phyloP scores from a whole-genome alignment of 2,329 filamentous ascomycete species.

The Neonectria neomacrospora region DNA sequence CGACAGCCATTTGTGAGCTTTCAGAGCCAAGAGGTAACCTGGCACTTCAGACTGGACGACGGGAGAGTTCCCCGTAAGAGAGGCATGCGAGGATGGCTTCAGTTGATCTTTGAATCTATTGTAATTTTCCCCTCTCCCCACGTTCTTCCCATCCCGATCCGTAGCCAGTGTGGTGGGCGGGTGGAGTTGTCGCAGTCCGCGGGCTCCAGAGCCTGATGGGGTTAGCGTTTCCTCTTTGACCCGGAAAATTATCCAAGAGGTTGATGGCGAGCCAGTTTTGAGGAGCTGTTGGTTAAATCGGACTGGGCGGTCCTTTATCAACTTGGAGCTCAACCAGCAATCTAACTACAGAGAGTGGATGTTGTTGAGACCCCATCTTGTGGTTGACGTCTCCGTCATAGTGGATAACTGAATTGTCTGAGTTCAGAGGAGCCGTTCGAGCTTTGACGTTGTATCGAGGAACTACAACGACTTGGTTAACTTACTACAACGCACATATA shows the following conservation, averaged over 20 bases:
- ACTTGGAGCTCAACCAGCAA: not conserved
- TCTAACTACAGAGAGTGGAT: not conserved
- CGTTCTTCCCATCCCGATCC: not conserved
- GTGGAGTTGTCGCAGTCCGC: conserved; percentile 16
- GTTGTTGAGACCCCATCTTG: not conserved
- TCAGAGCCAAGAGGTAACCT: not conserved
- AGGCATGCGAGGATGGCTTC: not conserved
- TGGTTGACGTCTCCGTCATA: not conserved
- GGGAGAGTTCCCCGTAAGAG: not conserved
- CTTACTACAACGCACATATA: not conserved
- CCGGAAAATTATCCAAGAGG: conserved; percentile 8
- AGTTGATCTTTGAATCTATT: not conserved
- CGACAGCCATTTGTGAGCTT: conserved; percentile 31
- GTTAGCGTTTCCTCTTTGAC: conserved; percentile 5
- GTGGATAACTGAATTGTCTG: not conserved
- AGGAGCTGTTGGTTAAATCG: not conserved
- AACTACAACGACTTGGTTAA: not conserved
- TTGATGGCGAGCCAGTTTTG: not conserved
- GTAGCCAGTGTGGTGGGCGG: not conserved
- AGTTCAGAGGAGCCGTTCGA: not conserved
- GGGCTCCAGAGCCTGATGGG: conserved; percentile 9
- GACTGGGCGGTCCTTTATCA: not conserved
- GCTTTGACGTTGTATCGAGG: not conserved
- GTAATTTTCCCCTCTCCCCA: not conserved
- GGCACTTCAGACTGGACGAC: not conserved